Base-by-base conservation (phyloP, 2,329 filamentous ascomycete genomes). In the Talaromyces sp. region DNA sequence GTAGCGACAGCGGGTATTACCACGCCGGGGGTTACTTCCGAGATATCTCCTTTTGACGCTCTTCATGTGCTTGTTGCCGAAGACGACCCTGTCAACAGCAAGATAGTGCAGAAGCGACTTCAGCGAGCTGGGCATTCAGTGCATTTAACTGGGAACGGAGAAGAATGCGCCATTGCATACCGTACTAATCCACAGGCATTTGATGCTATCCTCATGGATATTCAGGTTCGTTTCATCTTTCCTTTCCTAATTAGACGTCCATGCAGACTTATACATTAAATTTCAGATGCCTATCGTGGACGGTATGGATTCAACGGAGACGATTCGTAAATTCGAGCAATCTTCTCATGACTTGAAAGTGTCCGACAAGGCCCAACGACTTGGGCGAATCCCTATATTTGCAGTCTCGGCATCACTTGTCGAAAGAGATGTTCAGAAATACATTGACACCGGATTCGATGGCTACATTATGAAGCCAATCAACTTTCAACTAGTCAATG, bases 391-490 rank as follows among this genome's bases (percentile, higher is more conserved):
- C 2, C 89, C 91, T 0, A 88, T 96, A 53, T 90, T 96, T 64
- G 91, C 90, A 0, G 90, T 96, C 0, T 96, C 91, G 0, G 91
- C 91, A 7, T 93, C 89, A 0, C 76, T 96, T 1, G 67, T 89
- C 1, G 91, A 96, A 69, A 81, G 79, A 17, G 82, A 91, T 45
- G 81, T 77, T 53, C 78, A 86, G 40, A 81, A 74, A 0, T 96
- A 96, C 64, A 82, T 91, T 43, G 80, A 88, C 45, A 85, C 85
- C 6, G 91, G 91, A 0, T 96, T 96, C 64, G 91, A 96, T 64
- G 91, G 88, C 22, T 96, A 91, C 91, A 91, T 96, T 25, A 76
- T 95, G 58, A 96, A 96, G 67, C 91, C 91, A 0, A 89, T 96
- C 45, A 86, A 93, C 60, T 95, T 96, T 68, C 84, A 85, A 63